Base-by-base conservation (phyloP, 2,329 filamentous ascomycete species). In the Scedosporium aurantiacum region DNA sequence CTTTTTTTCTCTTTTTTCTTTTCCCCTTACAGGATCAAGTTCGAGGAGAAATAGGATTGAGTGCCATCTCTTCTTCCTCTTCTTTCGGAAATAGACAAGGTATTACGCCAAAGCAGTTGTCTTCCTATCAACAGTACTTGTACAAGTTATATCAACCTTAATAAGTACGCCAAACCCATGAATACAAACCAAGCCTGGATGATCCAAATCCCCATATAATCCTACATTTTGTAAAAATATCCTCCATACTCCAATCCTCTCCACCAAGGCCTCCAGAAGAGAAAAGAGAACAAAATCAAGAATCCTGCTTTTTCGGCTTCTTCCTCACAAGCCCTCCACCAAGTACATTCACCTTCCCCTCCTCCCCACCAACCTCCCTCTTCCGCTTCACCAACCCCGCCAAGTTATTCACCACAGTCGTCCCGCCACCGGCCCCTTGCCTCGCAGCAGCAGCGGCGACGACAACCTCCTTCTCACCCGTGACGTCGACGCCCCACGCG, bases 251-350 rank as follows among this genome's bases (percentile, higher is more conserved):
- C n/a, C 45, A 18, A 50, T 12, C n/a, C 16, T 18, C 45, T 18
- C 45, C 45, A 3, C 32, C 10, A 14, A 27, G 4, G 10, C 10
- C 32, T 10, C 28, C 7, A 10, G 7, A 10, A 6, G 28, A 32
- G 2, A 32, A 32, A 32, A 32, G 28, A 32, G 10, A 32, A 10
- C 5, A 32, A 32, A 32, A 37, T 37, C 50, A 25, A 28, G 21
- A 27, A 55, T 28, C 27, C 43, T 71, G 52, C 14, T 68, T 66
- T 68, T 85, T 86, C 27, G 77, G 71, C 70, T 85, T 87, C 73
- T 84, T 85, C 62, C 81, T 76, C 32, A 85, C 72, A 64, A 84
- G 71, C 0, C 78, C 75, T 16, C 72, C 73, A 1, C 72, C 70
- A 18, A 86, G 72, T 8, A 83, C 72, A 68, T 84, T 85, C 4